Evolutionary conservation across 345 rosid genomes (phyloP), one percentile per base, ranked within the genome.

Genomic region (Linum usitatissimum): DNA sequence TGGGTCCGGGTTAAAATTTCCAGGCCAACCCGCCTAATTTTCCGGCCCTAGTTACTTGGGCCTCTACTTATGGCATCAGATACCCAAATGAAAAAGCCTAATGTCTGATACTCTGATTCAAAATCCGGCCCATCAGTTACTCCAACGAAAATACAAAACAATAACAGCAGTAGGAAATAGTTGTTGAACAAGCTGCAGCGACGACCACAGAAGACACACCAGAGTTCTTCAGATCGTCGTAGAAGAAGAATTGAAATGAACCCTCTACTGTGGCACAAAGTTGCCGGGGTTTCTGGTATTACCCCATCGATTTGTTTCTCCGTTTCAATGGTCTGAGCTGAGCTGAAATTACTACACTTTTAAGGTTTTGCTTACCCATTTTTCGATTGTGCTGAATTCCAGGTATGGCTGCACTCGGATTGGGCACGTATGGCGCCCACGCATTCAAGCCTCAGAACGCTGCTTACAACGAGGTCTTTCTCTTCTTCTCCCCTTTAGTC

Each of bases 341-440:
- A 38, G 12, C 19, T 9, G 18, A 15, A 56, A 23, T 23, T 23
- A 23, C 28, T 23, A 23, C 28, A 23, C 28, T 23, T 70, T 18
- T 30, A 31, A 53, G 10, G 31, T 13, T 53, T 61, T 39, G 61
- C 28, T 23, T 23, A 23, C 28, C 28, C 2, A 23, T 23, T 18
- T 48, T 56, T 15, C 53, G 70, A 34, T 9, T 66, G 71, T 18
- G 9, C 31, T 20, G 3, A 13, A 61, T 42, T 71, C 61, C 74
- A 90, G 97, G 97, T 57, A 75, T 84, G 48, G 90, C 91, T 30
- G 97, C 94, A 57, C 84, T 93, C 66, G 99, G 84, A 6, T 79
- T 93, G 73, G 99, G 99, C 53, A 84, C 99, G 12, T 87, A 87
- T 55, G 99, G 97, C 38, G 81, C 84, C 55, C 97, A 93, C 74